Base-by-base conservation (phyloP, 1,139 yeast genomes). In the Sugiyamaella castrensis region DNA sequence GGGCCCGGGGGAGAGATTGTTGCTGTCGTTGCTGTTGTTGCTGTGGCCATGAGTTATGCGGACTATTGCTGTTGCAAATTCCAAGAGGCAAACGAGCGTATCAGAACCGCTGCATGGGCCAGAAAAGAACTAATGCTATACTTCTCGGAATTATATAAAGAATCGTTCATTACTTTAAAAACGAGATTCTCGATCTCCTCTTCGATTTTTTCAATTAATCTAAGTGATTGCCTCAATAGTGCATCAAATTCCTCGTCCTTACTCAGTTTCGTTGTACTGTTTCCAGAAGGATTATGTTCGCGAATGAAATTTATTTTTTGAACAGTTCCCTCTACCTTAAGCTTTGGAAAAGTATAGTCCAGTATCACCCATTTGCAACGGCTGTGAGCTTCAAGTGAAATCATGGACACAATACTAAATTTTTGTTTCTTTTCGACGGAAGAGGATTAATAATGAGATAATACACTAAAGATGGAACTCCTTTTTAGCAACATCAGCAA, bases 401-500 rank as follows among this genome's bases (percentile, higher is more conserved):
- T 64, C 13, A 66, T 47, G 48, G 70, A 67, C 8, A 70, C 66
- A 56, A 82, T 85, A 35, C 78, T 63, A 44, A 79, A 74, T 43
- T 84, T 72, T 82, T 91, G 82, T 49, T 74, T 72, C 67, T 82
- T 77, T 52, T 88, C 79, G 11, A 68, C 69, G 13, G 77, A 73
- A 62, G 51, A 7, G 71, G 67, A 41, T 67, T 59, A 57, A 67
- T 59, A 53, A 69, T 81, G 63, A 96, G 87, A 64, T 88, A 96
- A 60, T 81, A 79, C 2, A 87, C 88, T 35, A 77, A 69, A 32
- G 88, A 79, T 13, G 72, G 68, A 9, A 71, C 69, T 0, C 94
- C 95, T 59, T 82, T 81, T 64, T 87, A n/a, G n/a, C n/a, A n/a
- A n/a, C n/a, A n/a, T n/a, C 87, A 61, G 88, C 96, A 13, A 56